Base-by-base conservation (phyloP, 176 grass and related monocot species). In the Oryza longistaminata region DNA sequence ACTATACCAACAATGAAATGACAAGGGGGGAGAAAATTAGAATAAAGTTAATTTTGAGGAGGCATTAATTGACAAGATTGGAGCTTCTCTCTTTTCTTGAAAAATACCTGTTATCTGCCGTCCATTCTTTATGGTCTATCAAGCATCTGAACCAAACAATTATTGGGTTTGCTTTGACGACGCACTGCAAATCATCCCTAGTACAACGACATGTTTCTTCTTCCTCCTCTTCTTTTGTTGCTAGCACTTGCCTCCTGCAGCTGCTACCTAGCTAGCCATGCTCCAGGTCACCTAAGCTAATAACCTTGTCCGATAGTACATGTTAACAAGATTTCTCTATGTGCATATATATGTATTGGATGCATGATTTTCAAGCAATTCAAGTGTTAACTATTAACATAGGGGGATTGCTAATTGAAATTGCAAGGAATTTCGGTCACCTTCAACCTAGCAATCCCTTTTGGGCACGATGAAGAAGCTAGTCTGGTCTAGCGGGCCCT, bases 111-210 rank as follows among this genome's bases (percentile, higher is more conserved):
- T 26, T 48, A 77, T 31, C 49, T 75, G 9, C 37, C 79, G 26
- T 70, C 39, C 76, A 79, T 73, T 86, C 55, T 83, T 78, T 72
- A 78, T 62, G 25, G 9, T 6, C 16, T 17, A 83, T 34, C 25
- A 6, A 46, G 19, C 19, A 75, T 83, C 60, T 50, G 27, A 26
- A 68, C 55, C 70, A n/a, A 26, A 1, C 71, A 66, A 76, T 84
- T 27, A 84, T 76, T 55, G 62, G 9, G 60, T 42, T 37, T 53
- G 3, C 1, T 31, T 12, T 80, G 9, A 19, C 5, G 7, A 9
- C 7, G 17, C 55, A 22, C 21, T n/a, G 55, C 55, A 61, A 22
- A 61, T n/a, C 21, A 21, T 31, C 1, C 55, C 55, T 22, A 61
- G 21, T 61, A 61, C 21, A 9, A 8, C 52, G 16, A 61, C 6